Base-by-base conservation (phyloP, 116 monocot genomes). In the Dioscorea cayenensis region DNA sequence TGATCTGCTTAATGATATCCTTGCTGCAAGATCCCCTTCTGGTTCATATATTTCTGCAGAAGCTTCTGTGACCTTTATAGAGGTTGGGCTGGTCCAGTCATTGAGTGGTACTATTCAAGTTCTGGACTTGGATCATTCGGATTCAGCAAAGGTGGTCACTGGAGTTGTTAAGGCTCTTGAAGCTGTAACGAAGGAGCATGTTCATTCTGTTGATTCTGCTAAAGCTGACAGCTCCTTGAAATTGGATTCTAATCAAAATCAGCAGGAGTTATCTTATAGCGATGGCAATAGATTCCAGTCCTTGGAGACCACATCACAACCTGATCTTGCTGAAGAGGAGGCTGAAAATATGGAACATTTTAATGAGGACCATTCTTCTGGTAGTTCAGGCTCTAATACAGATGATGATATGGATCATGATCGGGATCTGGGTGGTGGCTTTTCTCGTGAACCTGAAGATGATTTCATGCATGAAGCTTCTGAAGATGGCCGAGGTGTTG, bases 401-500 rank as follows among this genome's bases (percentile, higher is more conserved):
- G 92, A 89, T 74, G 99, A 89, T 70, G 99, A 92, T 78, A 91
- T 94, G 89, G 94, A 94, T 75, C 99, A 92, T 61, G 94, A 94
- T 52, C 79, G 81, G 66, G 89, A 89, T 69, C 16, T 85, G 48
- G 89, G 77, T 80, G 91, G 79, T 13, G 71, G 76, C 37, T 91
- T 91, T 86, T 71, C 78, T 70, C 84, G 73, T 69, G 88, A 85
- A 69, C 79, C 78, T 52, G 91, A 91, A 66, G 84, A 86, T 80
- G 89, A 91, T 76, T 94, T 89, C 71, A 94, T 94, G 90, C 94
- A 85, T 77, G 94, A 89, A 72, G 77, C 73, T 71, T 90, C 87
- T 49, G 99, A 92, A 76, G 91, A 83, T 74, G 87, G 80, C 51
- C 66, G 87, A 55, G 83, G 69, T 9, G 65, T 78, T 71, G 90